Evolutionary conservation across 2,329 filamentous ascomycete species (phyloP).

Genomic region (Diplocarpon mali): DNA sequence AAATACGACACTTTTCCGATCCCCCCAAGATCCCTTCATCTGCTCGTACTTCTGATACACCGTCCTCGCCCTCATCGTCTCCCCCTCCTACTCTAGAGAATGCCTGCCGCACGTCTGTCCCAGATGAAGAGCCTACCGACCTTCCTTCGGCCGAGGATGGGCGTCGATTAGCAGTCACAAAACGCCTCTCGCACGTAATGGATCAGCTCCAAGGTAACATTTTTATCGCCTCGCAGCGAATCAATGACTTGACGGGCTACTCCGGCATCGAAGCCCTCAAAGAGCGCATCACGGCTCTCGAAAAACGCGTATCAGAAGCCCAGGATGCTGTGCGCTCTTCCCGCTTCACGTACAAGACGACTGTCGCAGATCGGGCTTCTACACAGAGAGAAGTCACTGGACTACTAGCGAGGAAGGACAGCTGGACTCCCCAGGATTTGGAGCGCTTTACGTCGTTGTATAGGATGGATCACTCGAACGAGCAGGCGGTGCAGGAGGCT

Average conservation of each 20-base stretch:
- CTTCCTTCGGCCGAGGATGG: constrained; percentile 38
- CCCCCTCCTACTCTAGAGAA: constrained; percentile 4
- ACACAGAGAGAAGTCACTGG: constrained; percentile 95
- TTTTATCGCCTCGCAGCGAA: constrained; percentile 71
- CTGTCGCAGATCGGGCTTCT: constrained; percentile 69
- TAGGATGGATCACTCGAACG: constrained; percentile 83
- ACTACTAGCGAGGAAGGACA: constrained; percentile 84
- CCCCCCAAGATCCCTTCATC: constrained; percentile 24
- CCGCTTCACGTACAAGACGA: constrained; percentile 69
- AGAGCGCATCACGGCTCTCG: constrained; percentile 59
- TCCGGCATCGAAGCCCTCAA: constrained; percentile 82
- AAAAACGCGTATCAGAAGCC: constrained; percentile 44
- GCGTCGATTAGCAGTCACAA: constrained; percentile 33
- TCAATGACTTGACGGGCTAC: constrained; percentile 94
- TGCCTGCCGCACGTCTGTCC: not conserved
- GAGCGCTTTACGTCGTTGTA: constrained; percentile 93
- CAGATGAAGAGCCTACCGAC: constrained; percentile 20
- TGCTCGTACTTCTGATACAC: constrained; percentile 6
- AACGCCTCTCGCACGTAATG: constrained; percentile 61
- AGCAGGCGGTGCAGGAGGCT: constrained; percentile 66
- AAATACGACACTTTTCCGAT: constrained; percentile 26
- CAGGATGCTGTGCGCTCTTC: constrained; percentile 58
- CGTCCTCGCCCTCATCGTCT: not conserved
- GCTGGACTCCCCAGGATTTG: constrained; percentile 76
- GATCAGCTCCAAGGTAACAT: constrained; percentile 80